Evolutionary conservation across 768 basidiomycete species (phyloP).

Genomic region (Pleurotus platypus): DNA sequence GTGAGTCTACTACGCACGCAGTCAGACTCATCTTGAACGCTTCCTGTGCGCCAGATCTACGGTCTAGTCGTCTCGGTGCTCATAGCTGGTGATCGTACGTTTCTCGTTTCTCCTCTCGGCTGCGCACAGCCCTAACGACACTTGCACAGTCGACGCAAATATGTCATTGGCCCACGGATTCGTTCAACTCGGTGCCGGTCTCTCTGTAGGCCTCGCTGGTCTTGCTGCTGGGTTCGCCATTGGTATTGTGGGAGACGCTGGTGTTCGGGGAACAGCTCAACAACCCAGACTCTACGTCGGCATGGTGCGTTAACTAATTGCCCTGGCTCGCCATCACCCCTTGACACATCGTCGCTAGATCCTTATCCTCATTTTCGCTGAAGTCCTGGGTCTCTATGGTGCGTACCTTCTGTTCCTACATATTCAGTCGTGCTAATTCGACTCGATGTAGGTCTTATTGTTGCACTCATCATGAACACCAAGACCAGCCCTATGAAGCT

Average conservation of each 20-base stretch:
- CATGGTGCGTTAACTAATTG: conserved; percentile 55
- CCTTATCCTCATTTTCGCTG: conserved; percentile 96
- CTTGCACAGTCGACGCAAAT: conserved; percentile 50
- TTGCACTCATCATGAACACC: conserved; percentile 95
- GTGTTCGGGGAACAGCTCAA: conserved; percentile 96
- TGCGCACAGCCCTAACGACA: neutral
- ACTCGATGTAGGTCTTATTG: conserved; percentile 63
- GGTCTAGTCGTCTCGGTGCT: conserved; percentile 99
- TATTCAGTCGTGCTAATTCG: conserved; percentile 7
- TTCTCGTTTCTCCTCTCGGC: neutral
- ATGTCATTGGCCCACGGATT: conserved; percentile 96
- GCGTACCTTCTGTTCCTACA: conserved; percentile 9
- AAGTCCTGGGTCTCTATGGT: conserved; percentile 92
- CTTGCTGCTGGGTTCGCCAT: conserved; percentile 97
- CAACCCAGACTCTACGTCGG: conserved; percentile 93
- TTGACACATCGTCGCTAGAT: conserved; percentile 45
- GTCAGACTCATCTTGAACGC: too few species aligned
- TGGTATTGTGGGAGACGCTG: conserved; percentile 98
- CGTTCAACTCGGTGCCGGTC: conserved; percentile 90
- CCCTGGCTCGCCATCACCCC: conserved; percentile 2
- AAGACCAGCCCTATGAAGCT: conserved; percentile 41
- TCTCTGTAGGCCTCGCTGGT: conserved; percentile 90
- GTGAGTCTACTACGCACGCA: conserved; percentile 45
- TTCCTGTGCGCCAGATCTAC: conserved; percentile 62
- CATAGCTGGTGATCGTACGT: conserved; percentile 84